Percentiles rank a stretch among this genome's conserved stretches.
phyloP scores from a whole-genome alignment of 2,329 filamentous ascomycete genomes.

The Xylaria sp. region DNA sequence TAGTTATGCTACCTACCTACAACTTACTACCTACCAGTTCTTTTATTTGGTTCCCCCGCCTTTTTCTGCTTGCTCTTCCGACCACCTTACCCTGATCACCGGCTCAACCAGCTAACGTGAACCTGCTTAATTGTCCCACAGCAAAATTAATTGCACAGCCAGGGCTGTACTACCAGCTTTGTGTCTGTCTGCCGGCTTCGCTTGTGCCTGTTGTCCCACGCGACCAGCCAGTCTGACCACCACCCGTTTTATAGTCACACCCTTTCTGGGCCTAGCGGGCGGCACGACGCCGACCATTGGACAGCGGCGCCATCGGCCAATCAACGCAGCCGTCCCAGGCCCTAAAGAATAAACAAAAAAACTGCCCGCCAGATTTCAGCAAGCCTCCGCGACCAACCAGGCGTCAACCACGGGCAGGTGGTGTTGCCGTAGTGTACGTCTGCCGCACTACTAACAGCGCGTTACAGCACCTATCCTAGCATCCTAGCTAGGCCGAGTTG shows the following conservation, averaged over 20 bases:
- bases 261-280: slow-evolving; percentile 19
- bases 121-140: neutral
- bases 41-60: neutral
- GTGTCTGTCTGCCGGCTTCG: neutral
- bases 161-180: no score
- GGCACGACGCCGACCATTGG: slow-evolving; percentile 20
- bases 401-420: neutral
- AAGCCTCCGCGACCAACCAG: slow-evolving; percentile 7
- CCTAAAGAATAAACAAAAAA: slow-evolving; percentile 4
- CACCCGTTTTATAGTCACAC: slow-evolving; percentile 16
- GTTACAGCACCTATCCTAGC: neutral
- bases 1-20: no score
- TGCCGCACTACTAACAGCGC: neutral
- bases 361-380: neutral
- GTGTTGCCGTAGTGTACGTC: neutral
- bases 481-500: slow-evolving; percentile 5
- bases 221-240: slow-evolving; percentile 20
- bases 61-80: neutral
- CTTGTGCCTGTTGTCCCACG: slow-evolving; percentile 17
- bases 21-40: no score
- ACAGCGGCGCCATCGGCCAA: slow-evolving; percentile 3
- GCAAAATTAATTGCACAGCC: neutral
- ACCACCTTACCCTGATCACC: neutral
- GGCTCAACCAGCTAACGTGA: neutral
- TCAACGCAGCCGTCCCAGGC: slow-evolving; percentile 1